These are phyloP conservation scores for Obelidium mucronatum DNA, from an alignment of 192 early-diverging fungal species.

Conservation along the genomic window DNA sequence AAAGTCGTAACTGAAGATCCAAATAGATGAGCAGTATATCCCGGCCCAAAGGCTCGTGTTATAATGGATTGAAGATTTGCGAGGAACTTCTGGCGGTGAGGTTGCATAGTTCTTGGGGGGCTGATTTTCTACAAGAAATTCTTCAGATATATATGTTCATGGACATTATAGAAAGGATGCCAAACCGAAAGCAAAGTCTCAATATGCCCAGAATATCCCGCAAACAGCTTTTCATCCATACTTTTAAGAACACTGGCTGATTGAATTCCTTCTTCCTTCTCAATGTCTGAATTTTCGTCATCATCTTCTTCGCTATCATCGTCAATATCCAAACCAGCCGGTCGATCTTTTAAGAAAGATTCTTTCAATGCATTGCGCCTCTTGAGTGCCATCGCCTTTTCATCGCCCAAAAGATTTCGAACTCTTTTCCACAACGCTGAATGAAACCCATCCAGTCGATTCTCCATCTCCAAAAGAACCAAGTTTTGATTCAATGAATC, in stretches of 20 bases:
- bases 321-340: not conserved
- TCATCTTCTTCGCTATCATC: not conserved
- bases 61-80: constrained; percentile 31
- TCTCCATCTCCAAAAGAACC: not conserved
- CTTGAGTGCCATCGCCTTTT: not conserved
- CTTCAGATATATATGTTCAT: no score
- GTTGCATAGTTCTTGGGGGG: constrained; percentile 14
- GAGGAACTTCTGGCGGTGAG: constrained; percentile 27
- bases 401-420: not conserved
- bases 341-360: not conserved
- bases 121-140: constrained; percentile 20
- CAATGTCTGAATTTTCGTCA: not conserved
- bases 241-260: not conserved
- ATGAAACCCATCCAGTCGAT: not conserved
- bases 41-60: constrained; percentile 15
- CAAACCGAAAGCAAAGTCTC: not conserved
- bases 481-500: not conserved
- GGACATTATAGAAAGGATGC: no score
- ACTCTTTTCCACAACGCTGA: not conserved
- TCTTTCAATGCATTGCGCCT: not conserved
- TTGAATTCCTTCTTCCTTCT: not conserved
- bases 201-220: not conserved
- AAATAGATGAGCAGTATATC: constrained; percentile 46
- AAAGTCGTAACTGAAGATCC: constrained; percentile 54
- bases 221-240: constrained; percentile 12